phyloP scores from a whole-genome alignment of 306 rosid genomes.

The Macrotyloma uniflorum region DNA sequence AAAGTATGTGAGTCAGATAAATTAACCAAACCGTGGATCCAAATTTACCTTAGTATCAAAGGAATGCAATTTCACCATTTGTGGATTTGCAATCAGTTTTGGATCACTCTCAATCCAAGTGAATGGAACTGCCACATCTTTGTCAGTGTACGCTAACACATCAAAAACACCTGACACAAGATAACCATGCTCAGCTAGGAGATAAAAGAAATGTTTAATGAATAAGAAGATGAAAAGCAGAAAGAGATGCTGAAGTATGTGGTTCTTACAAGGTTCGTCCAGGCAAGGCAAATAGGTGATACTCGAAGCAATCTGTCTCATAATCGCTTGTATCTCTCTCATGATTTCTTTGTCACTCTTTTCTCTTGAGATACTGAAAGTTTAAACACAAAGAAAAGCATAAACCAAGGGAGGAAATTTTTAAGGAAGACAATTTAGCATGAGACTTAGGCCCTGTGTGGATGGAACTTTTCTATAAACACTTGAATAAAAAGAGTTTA shows the following conservation, averaged over 20 bases:
- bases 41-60: slow-evolving; percentile 90
- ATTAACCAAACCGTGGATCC: slow-evolving; percentile 1
- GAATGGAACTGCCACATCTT: slow-evolving; percentile 90
- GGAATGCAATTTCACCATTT: slow-evolving; percentile 98
- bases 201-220: background rate
- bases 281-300: slow-evolving; percentile 98
- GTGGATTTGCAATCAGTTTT: slow-evolving; percentile 91
- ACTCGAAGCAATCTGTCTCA: slow-evolving; percentile 99
- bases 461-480: background rate
- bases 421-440: background rate
- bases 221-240: background rate
- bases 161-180: slow-evolving; percentile 80
- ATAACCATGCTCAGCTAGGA: background rate
- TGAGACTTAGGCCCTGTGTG: background rate
- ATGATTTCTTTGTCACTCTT: slow-evolving; percentile 98
- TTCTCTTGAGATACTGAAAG: slow-evolving; percentile 75
- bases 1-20: background rate
- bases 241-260: background rate
- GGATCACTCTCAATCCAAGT: slow-evolving; percentile 99
- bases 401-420: background rate
- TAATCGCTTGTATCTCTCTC: slow-evolving; percentile 99
- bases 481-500: background rate
- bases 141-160: slow-evolving; percentile 97
- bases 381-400: background rate
- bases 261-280: slow-evolving; percentile 82